Evolutionary conservation across 352 stramenopile genomes (phyloP), one percentile per base, ranked within the genome.

Genomic region (Globisporangium paddicum): DNA sequence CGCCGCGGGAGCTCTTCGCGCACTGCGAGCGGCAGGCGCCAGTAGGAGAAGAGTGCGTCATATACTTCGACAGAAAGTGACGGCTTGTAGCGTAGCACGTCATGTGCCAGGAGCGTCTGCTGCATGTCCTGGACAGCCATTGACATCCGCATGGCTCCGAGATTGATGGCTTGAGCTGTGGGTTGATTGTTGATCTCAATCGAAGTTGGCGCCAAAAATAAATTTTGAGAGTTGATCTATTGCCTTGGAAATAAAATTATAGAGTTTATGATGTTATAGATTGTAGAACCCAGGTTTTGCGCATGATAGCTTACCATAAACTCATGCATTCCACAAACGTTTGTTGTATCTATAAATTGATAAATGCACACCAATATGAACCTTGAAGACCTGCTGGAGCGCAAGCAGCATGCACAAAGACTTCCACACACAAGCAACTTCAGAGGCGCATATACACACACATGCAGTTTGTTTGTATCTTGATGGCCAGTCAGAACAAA

Each of bases 1-100:
- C 9, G 38, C 19, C 28, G 30, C 14, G 57, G 41, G 30, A 85
- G 30, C 13, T 26, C 63, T 19, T 8, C 54, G 16, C 50, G 62
- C 34, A 45, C 32, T 14, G 28, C 26, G 3, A 6, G 13, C 9
- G 75, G 55, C 5, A 86, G 61, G 42, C 69, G 71, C 75, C 77
- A 89, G 63, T 66, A 87, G 1, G 73, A 74, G 58, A 78, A 76
- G 26, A 89, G 57, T 26, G 64, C 60, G 32, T 86, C 66, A 5
- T 77, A 41, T 1, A 89, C 79, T 4, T 46, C 28, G 48, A 44
- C 58, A 23, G 79, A 83, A 3, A 89, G 62, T n/a, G 79, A 84
- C 34, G 75, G 71, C 26, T 3, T 16, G 54, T 61, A 63, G 19
- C 30, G 45, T 8, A 64, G 35, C 10, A 48, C 47, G 21, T 50